Percentiles rank a stretch among this genome's conserved stretches.
Evolutionary conservation across 2,329 filamentous ascomycete genomes (phyloP).

Genomic region (Blastomyces emzantsi): DNA sequence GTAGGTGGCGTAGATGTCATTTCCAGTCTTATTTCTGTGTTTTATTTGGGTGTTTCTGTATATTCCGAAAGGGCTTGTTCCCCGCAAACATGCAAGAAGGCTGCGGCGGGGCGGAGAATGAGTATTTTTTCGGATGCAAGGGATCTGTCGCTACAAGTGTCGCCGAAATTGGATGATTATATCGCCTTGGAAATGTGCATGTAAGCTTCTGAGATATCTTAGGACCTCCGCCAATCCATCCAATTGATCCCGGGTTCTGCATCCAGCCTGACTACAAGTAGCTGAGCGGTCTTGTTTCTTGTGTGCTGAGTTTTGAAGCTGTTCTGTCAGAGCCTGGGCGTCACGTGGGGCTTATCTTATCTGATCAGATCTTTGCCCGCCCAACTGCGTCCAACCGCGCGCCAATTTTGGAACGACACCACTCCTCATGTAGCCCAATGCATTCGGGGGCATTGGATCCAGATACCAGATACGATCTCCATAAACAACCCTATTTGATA

Average conservation of each 20-base stretch:
- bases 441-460: neutral
- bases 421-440: too few species aligned
- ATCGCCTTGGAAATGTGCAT: neutral
- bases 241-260: neutral
- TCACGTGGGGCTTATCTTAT: slow-evolving; percentile 4
- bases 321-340: neutral
- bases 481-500: neutral
- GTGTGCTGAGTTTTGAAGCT: neutral
- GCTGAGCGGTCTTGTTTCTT: neutral
- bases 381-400: neutral
- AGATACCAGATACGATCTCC: neutral
- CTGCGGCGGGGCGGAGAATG: neutral
- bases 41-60: neutral
- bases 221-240: neutral
- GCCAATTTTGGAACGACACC: too few species aligned
- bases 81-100: neutral
- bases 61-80: neutral
- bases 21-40: neutral
- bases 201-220: neutral
- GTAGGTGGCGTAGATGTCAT: neutral
- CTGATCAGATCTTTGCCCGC: neutral
- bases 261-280: neutral
- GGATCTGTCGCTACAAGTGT: neutral
- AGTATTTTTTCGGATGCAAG: neutral
- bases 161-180: neutral